Conservation (phyloP, 2,329 filamentous ascomycete genomes). For the Ophioceras dolichostomum region DNA sequence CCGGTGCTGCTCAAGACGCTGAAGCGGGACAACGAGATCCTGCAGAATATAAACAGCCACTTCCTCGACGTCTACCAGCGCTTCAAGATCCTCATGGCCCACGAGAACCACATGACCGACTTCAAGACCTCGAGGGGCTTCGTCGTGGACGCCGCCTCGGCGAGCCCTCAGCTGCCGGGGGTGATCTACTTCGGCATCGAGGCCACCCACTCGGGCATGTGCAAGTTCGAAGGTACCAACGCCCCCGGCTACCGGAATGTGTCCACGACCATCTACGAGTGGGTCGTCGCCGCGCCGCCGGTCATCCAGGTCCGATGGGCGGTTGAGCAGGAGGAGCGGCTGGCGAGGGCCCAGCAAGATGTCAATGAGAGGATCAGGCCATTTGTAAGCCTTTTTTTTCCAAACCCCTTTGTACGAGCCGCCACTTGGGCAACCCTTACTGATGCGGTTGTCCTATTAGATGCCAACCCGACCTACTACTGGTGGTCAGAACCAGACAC, state of each 20-base stretch:
- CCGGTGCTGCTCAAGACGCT: conserved; percentile 56
- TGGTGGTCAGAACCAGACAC: neutral
- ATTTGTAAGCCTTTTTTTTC: conserved; percentile 19
- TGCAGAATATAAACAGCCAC: conserved; percentile 61
- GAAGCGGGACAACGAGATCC: conserved; percentile 60
- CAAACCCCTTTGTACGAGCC: too few species aligned
- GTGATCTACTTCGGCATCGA: conserved; percentile 66
- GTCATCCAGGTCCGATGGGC: conserved; percentile 46
- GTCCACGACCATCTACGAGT: conserved; percentile 34
- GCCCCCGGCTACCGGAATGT: conserved; percentile 52
- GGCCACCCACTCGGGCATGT: conserved; percentile 59
- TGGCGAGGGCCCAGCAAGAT: conserved; percentile 28
- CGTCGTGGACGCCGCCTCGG: conserved; percentile 59
- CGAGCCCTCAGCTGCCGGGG: conserved; percentile 55
- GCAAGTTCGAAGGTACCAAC: conserved; percentile 53
- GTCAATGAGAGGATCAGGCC: conserved; percentile 30
- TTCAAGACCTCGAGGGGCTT: conserved; percentile 44
- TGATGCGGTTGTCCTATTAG: too few species aligned
- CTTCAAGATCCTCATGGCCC: conserved; percentile 65
- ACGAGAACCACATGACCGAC: conserved; percentile 62
- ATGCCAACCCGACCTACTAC: neutral
- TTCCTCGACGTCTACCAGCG: conserved; percentile 61
- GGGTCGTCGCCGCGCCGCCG: conserved; percentile 39
- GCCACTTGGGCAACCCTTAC: too few species aligned
- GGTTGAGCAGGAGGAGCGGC: conserved; percentile 42